Evolutionary conservation across 306 rosid genomes (phyloP).

Genomic region (Neltuma alba): DNA sequence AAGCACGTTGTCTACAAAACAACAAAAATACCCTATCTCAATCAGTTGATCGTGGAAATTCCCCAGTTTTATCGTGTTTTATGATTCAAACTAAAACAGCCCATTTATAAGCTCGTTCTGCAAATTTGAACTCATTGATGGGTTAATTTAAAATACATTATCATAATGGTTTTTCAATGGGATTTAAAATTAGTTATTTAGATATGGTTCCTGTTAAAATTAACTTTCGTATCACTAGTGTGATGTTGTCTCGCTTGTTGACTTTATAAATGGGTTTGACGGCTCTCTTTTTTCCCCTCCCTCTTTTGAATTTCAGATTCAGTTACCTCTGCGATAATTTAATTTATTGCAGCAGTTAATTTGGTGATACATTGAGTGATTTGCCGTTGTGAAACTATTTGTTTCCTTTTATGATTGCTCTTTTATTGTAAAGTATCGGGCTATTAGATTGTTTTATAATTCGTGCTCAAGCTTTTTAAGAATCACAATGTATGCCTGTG

Average conservation of each 20-base stretch:
- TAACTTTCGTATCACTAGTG: not conserved
- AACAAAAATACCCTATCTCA: not conserved
- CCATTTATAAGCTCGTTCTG: not conserved
- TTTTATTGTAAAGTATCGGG: not conserved
- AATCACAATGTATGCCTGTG: not conserved
- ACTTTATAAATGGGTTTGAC: not conserved
- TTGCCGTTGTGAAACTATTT: not conserved
- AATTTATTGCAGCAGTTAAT: not conserved
- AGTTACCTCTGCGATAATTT: not conserved
- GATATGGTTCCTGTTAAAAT: not conserved
- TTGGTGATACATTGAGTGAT: not conserved
- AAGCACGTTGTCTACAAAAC: not conserved
- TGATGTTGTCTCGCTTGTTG: slow-evolving; percentile 1
- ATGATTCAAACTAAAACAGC: not conserved
- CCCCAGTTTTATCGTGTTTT: not conserved
- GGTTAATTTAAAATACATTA: not conserved
- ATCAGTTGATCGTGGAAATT: not conserved
- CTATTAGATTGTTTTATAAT: not conserved
- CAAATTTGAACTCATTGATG: not conserved
- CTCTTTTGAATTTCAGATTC: not conserved
- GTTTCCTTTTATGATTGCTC: not conserved
- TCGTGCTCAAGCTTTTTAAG: not conserved
- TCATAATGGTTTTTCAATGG: not conserved
- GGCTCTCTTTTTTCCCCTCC: not conserved
- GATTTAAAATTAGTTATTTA: not conserved